Percentiles rank a stretch among this genome's conserved stretches.
Conservation (phyloP, 768 basidiomycete species). For the Daedaleopsis sinensis region DNA sequence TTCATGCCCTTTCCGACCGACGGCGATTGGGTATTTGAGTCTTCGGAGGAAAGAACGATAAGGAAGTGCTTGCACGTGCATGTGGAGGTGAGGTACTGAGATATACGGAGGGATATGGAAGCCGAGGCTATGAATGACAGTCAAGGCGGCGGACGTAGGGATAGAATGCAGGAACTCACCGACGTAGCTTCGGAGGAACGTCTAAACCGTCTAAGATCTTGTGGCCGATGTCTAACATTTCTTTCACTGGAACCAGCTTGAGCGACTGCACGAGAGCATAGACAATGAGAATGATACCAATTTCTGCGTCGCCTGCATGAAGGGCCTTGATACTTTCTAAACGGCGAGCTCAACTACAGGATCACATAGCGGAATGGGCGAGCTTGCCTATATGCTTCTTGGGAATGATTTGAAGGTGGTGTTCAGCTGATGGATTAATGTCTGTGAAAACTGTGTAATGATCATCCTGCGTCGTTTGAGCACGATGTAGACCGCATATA, state of each 20-base stretch:
- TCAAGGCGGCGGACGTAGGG: not conserved
- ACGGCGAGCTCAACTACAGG: not conserved
- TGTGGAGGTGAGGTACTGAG: constrained; percentile 71
- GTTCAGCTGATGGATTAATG: constrained; percentile 35
- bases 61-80: constrained; percentile 74
- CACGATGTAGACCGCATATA: not conserved
- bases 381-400: constrained; percentile 38
- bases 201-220: constrained; percentile 50
- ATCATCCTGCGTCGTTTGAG: constrained; percentile 29
- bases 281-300: constrained; percentile 46
- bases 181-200: constrained; percentile 45
- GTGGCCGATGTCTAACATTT: constrained; percentile 56
- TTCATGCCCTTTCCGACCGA: constrained; percentile 33
- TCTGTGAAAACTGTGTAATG: constrained; percentile 38
- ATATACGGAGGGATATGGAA: constrained; percentile 85
- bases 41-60: constrained; percentile 46
- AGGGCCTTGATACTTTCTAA: constrained; percentile 61
- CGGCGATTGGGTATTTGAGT: constrained; percentile 53
- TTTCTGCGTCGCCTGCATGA: constrained; percentile 42
- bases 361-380: not conserved
- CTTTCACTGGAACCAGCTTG: constrained; percentile 39
- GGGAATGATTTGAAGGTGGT: constrained; percentile 42
- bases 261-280: constrained; percentile 27
- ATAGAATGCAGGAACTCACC: constrained; percentile 36
- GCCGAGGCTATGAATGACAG: constrained; percentile 54